These are phyloP conservation scores for Pouteria campechiana DNA, from an alignment of 179 eudicot species.

Conservation along the genomic window DNA sequence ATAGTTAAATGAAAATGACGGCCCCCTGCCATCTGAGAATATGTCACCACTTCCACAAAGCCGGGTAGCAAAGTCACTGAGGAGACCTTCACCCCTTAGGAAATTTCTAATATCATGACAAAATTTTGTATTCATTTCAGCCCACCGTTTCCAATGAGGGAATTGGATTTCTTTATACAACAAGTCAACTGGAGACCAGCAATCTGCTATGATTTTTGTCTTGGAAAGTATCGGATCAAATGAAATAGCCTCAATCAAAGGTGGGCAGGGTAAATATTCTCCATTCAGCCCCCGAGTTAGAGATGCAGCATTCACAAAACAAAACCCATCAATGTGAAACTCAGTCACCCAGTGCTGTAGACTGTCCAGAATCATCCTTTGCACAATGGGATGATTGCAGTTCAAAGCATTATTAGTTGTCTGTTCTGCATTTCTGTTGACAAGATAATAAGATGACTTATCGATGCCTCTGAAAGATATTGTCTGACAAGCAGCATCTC, in stretches of 20 bases:
- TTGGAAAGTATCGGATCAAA: slow-evolving; percentile 77
- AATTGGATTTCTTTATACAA: slow-evolving; percentile 29
- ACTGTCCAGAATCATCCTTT: slow-evolving; percentile 68
- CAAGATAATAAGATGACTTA: slow-evolving; percentile 35
- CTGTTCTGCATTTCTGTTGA: slow-evolving; percentile 14
- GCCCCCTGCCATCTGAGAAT: slow-evolving; percentile 65
- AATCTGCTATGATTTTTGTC: slow-evolving; percentile 74
- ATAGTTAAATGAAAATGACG: slow-evolving; percentile 72
- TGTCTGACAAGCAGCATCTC: too few relatives aligned
- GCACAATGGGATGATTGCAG: slow-evolving; percentile 75
- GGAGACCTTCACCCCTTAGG: slow-evolving; percentile 56
- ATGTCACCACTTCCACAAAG: slow-evolving; percentile 94
- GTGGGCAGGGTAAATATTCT: slow-evolving; percentile 72
- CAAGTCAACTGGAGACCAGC: slow-evolving; percentile 52
- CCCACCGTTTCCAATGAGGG: slow-evolving; percentile 99
- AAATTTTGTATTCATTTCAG: slow-evolving; percentile 64
- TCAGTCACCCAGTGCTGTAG: slow-evolving; percentile 83
- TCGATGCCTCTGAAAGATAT: slow-evolving; percentile 46
- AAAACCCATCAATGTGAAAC: slow-evolving; percentile 82
- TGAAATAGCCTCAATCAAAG: slow-evolving; percentile 79
- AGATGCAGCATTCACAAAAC: slow-evolving; percentile 63
- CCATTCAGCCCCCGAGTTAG: slow-evolving; percentile 63
- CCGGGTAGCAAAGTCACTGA: slow-evolving; percentile 79
- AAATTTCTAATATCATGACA: slow-evolving; percentile 55
- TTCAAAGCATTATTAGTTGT: slow-evolving; percentile 35